phyloP scores from a whole-genome alignment of 305 asterid species.

The Stenogyne calaminthoides region DNA sequence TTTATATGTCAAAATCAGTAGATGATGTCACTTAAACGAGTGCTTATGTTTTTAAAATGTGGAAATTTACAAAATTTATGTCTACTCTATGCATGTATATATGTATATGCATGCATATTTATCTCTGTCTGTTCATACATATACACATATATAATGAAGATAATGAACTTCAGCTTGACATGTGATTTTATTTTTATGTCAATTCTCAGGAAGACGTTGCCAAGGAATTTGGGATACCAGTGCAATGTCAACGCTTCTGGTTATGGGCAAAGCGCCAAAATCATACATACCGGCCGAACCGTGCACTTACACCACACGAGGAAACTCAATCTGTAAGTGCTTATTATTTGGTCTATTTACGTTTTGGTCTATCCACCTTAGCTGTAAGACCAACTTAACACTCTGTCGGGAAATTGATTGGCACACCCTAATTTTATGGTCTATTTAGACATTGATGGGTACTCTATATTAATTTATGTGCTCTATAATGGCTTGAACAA shows the following conservation, averaged over 20 bases:
- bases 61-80: neutral
- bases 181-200: conserved; percentile 23
- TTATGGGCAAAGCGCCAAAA: conserved; percentile 78
- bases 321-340: conserved; percentile 65
- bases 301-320: conserved; percentile 59
- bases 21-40: conserved; percentile 12
- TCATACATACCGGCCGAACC: conserved; percentile 72
- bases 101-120: neutral
- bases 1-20: neutral
- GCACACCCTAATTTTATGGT: neutral
- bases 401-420: neutral
- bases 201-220: conserved; percentile 63
- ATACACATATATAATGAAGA: neutral
- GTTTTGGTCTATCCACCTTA: conserved; percentile 10
- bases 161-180: conserved; percentile 16
- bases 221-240: conserved; percentile 66
- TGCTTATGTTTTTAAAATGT: conserved; percentile 11
- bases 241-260: conserved; percentile 72
- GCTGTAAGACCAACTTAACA: conserved; percentile 1
- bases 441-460: neutral
- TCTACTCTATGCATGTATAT: neutral
- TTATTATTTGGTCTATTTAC: conserved; percentile 20
- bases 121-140: neutral
- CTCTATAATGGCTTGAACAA: neutral
- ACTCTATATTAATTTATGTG: neutral